phyloP scores from a whole-genome alignment of 2,329 filamentous ascomycete genomes.

The Xylaria digitata region DNA sequence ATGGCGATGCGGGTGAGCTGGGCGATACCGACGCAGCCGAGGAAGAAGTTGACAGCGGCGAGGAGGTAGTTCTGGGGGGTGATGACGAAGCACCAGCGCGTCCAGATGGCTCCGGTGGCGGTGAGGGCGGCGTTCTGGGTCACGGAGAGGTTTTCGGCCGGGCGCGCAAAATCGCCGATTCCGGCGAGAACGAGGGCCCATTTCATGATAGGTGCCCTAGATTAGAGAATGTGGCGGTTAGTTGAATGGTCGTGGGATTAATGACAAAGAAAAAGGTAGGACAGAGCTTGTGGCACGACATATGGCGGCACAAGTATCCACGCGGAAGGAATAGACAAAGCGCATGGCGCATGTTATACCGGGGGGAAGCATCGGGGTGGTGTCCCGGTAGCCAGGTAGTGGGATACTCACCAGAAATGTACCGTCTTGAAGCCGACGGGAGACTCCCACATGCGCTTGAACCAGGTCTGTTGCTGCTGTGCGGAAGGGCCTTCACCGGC shows the following conservation, averaged over 20 bases:
- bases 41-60: constrained; percentile 97
- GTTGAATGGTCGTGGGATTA: background rate
- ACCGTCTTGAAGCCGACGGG: constrained; percentile 90
- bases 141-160: constrained; percentile 90
- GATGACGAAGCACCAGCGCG: constrained; percentile 98
- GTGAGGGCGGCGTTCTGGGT: constrained; percentile 93
- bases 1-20: constrained; percentile 82
- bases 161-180: constrained; percentile 89
- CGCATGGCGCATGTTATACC: no score
- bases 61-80: constrained; percentile 94
- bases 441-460: constrained; percentile 86
- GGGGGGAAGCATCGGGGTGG: background rate
- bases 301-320: background rate
- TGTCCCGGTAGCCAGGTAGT: background rate
- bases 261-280: background rate
- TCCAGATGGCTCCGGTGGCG: constrained; percentile 95
- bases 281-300: background rate
- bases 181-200: constrained; percentile 95
- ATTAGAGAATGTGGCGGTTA: constrained; percentile 3
- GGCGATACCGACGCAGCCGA: constrained; percentile 85
- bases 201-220: constrained; percentile 95
- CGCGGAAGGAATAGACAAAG: background rate
- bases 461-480: constrained; percentile 63
- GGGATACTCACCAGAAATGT: constrained; percentile 84
- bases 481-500: constrained; percentile 53